These are phyloP conservation scores for Acorus calamus DNA, from an alignment of 106 monocot genomes.

Conservation along the genomic window DNA sequence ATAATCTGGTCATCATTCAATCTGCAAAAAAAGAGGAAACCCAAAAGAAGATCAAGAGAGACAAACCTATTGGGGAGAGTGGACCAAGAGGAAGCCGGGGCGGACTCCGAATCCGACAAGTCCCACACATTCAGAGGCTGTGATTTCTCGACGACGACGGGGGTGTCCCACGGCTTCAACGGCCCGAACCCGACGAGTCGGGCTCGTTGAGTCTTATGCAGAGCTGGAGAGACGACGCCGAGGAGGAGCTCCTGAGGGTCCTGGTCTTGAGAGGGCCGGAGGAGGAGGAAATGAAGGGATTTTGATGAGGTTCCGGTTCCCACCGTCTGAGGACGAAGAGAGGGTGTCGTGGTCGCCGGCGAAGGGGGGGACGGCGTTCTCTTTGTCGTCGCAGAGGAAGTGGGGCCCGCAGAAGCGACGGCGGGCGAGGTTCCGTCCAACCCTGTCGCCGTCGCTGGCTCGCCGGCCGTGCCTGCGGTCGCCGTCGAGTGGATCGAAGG, in stretches of 20 bases:
- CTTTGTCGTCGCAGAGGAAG: conserved; percentile 17
- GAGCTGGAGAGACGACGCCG: conserved; percentile 19
- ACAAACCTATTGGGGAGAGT: conserved; percentile 58
- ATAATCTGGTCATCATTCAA: neutral
- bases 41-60: neutral
- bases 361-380: conserved; percentile 20
- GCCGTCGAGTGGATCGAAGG: conserved; percentile 25
- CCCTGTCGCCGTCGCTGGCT: too few species aligned
- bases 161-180: conserved; percentile 17
- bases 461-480: too few species aligned
- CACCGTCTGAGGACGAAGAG: neutral
- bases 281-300: conserved; percentile 2
- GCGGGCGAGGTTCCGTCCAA: too few species aligned
- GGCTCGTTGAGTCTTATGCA: conserved; percentile 32
- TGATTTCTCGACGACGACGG: conserved; percentile 14
- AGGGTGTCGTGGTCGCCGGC: too few species aligned
- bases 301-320: neutral
- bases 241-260: conserved; percentile 18
- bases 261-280: neutral
- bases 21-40: neutral
- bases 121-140: conserved; percentile 42
- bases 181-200: neutral
- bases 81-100: conserved; percentile 76
- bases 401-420: too few species aligned
- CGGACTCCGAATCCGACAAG: conserved; percentile 67